Conservation (phyloP, 768 basidiomycete species). For the Artomyces pyxidatus region DNA sequence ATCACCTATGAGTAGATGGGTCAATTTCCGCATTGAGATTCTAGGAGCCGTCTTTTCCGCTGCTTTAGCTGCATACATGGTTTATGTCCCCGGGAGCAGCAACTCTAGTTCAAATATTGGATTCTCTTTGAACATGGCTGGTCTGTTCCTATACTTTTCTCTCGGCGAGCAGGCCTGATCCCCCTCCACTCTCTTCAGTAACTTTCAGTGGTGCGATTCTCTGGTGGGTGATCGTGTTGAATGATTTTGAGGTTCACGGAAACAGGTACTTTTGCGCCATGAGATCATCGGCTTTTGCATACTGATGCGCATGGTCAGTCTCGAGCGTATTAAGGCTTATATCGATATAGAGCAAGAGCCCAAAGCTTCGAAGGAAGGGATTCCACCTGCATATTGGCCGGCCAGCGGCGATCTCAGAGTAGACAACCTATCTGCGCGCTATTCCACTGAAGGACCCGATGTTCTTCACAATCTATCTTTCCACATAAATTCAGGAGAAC, state of each 20-base stretch:
- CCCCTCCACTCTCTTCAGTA: conserved; percentile 23
- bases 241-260: conserved; percentile 35
- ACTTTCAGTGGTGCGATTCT: conserved; percentile 50
- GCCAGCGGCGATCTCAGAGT: conserved; percentile 45
- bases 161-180: no score
- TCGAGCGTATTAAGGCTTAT: conserved; percentile 48
- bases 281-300: not conserved
- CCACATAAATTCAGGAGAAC: conserved; percentile 45
- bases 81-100: conserved; percentile 33
- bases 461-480: conserved; percentile 47
- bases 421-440: conserved; percentile 43
- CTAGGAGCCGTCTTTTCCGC: conserved; percentile 42
- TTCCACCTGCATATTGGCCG: conserved; percentile 62
- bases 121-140: conserved; percentile 34
- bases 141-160: conserved; percentile 13
- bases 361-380: conserved; percentile 27
- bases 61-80: conserved; percentile 41
- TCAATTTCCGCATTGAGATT: conserved; percentile 46
- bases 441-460: conserved; percentile 45
- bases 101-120: conserved; percentile 31
- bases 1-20: no score
- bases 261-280: no score
- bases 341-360: conserved; percentile 51
- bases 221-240: conserved; percentile 36
- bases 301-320: conserved; percentile 19